These are phyloP conservation scores for Breviolum minutum DNA, from an alignment of 73 alveolate species.

Conservation along the genomic window DNA sequence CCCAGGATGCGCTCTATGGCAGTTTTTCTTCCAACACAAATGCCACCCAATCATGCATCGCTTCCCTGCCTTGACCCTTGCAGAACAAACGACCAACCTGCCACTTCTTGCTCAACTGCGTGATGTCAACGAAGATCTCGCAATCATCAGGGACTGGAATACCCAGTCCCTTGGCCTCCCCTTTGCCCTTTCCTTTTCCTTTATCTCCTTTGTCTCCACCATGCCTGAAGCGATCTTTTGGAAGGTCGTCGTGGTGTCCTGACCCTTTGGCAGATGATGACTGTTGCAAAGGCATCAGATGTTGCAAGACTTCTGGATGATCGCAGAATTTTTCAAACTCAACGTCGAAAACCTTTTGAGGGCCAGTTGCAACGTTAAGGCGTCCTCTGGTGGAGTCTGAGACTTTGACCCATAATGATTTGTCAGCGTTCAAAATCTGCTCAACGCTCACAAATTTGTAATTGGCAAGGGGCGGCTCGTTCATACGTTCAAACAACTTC, in stretches of 20 bases:
- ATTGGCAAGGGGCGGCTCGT: background rate
- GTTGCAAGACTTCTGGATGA: background rate
- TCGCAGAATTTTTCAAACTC: background rate
- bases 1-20: conserved; percentile 16
- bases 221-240: background rate
- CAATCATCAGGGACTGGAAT: background rate
- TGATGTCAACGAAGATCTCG: background rate
- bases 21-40: conserved; percentile 3
- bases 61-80: conserved; percentile 16
- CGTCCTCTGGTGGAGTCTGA: conserved; percentile 1
- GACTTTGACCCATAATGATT: background rate
- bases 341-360: background rate
- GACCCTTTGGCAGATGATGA: background rate
- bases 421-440: conserved; percentile 21
- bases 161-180: background rate
- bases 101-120: background rate
- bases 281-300: background rate
- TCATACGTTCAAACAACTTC: background rate
- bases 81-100: background rate
- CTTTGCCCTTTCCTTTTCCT: conserved; percentile 11
- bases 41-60: conserved; percentile 8
- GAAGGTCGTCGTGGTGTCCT: background rate
- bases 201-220: background rate
- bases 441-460: background rate
- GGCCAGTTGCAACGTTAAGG: background rate